Conservation (phyloP, 192 early-diverging fungal species). For the Coemansia sp. region DNA sequence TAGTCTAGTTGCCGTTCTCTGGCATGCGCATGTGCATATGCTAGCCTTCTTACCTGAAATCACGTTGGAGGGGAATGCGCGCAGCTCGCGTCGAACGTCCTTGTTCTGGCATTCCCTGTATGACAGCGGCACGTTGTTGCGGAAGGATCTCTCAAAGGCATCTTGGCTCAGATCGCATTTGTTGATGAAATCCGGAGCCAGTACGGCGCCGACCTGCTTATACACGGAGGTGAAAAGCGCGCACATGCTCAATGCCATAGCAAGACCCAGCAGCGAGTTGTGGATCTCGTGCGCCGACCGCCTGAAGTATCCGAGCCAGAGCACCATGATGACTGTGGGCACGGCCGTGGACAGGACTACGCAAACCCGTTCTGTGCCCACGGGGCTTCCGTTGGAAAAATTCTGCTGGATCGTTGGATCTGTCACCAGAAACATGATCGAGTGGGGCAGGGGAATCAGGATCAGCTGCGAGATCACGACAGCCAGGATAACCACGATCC, state of each 20-base stretch:
- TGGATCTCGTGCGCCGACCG: conserved; percentile 30
- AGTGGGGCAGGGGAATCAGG: conserved; percentile 24
- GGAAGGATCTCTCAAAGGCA: conserved; percentile 17
- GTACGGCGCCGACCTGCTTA: conserved; percentile 17
- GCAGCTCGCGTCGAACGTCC: conserved; percentile 9
- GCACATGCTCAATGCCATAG: conserved; percentile 39
- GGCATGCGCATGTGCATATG: not conserved
- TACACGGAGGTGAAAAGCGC: conserved; percentile 29
- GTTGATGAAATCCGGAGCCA: conserved; percentile 30
- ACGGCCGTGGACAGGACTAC: conserved; percentile 36
- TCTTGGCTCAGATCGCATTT: conserved; percentile 21
- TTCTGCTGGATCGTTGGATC: conserved; percentile 42
- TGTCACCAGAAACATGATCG: conserved; percentile 20
- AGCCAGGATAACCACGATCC: conserved; percentile 21
- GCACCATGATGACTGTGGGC: conserved; percentile 26
- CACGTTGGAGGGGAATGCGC: conserved; percentile 18
- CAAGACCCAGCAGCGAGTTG: conserved; percentile 29
- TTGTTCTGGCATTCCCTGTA: conserved; percentile 23
- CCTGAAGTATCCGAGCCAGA: conserved; percentile 38
- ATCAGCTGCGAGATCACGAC: conserved; percentile 27
- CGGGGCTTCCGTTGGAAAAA: conserved; percentile 9
- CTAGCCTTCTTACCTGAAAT: conserved; percentile 20
- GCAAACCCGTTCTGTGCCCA: conserved; percentile 26
- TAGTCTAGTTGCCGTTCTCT: not conserved
- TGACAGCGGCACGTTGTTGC: conserved; percentile 19